Evolutionary conservation across 73 alveolate genomes (phyloP), one percentile per base, ranked within the genome.

Genomic region (Blepharisma stoltei): DNA sequence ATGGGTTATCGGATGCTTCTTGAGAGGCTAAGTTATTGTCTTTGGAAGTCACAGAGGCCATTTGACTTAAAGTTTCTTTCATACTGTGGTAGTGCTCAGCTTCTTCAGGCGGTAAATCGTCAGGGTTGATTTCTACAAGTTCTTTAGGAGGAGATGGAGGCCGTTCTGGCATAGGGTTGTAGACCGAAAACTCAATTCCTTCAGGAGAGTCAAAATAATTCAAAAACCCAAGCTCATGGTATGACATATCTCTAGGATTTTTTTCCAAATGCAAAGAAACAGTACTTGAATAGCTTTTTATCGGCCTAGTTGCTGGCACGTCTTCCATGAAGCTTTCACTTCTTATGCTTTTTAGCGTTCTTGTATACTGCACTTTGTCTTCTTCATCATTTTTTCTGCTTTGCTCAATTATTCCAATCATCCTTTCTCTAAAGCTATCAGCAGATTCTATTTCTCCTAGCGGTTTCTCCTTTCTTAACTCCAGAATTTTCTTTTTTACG

Each of bases 1-100:
- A 82, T 3, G 94, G 90, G 60, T 76, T 83, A 23, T 87, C 90
- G 45, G 18, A 8, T 14, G 38, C 45, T n/a, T 20, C 41, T 32
- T 32, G 41, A 3, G 41, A 32, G 3, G 5, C 41, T 32, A 32
- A 32, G 41, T 32, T 18, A 4, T 60, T 14, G 4, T 11, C 18
- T 60, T 60, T 60, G 0, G 73, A 38, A n/a, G 73, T 14, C 0
- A 32, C 41, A 14, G 66, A 52, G 23, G 66, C 66, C n/a, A 52
- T 20, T 20, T 14, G n/a, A 4, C 23, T 52, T 18, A 60, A 60
- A 60, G 37, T 20, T 14, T 25, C 23, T 60, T 60, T 60, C 45
- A 18, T 60, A 25, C 73, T 60, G 37, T 60, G 46, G 46, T 18
- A 60, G 11, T 18, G 11, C 5, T 60, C 23, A 18, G 37, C 48